These are phyloP conservation scores for Wallacemonas sp. DNA, from an alignment of 208 protist species.

Conservation along the genomic window DNA sequence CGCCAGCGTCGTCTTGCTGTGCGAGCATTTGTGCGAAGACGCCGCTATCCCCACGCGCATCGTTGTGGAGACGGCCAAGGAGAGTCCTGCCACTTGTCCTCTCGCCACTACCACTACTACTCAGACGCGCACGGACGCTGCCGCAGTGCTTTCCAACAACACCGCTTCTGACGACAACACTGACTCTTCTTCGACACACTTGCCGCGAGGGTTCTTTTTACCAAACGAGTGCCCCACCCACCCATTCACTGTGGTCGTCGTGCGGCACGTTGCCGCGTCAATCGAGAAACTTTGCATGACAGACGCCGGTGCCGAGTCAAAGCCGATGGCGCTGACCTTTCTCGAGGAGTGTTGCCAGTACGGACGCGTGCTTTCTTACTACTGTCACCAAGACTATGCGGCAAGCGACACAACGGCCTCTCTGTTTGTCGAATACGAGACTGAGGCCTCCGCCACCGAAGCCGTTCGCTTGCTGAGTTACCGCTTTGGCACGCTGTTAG, in stretches of 20 bases:
- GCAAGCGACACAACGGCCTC: conserved; percentile 15
- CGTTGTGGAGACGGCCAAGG: neutral
- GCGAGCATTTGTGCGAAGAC: neutral
- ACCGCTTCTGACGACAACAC: neutral
- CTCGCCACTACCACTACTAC: neutral
- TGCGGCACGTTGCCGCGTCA: conserved; percentile 35
- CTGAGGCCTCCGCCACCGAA: conserved; percentile 43
- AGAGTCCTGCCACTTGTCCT: neutral
- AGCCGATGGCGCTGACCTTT: conserved; percentile 43
- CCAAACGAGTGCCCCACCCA: neutral
- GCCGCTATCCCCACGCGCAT: neutral
- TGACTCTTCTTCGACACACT: neutral
- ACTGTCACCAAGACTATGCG: conserved; percentile 30
- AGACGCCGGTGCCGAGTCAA: conserved; percentile 9
- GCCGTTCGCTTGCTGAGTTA: conserved; percentile 45
- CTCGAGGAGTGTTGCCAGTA: conserved; percentile 81
- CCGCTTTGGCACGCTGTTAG: conserved; percentile 21
- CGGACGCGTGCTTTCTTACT: conserved; percentile 72
- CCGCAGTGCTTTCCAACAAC: neutral
- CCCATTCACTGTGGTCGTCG: conserved; percentile 38
- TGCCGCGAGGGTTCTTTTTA: conserved; percentile 6
- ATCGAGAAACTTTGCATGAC: conserved; percentile 18
- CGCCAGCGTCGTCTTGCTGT: neutral
- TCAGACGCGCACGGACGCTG: neutral
- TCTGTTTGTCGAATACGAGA: conserved; percentile 69